Base-by-base conservation (phyloP, 2,329 filamentous ascomycete genomes). In the Alternaria arborescens region DNA sequence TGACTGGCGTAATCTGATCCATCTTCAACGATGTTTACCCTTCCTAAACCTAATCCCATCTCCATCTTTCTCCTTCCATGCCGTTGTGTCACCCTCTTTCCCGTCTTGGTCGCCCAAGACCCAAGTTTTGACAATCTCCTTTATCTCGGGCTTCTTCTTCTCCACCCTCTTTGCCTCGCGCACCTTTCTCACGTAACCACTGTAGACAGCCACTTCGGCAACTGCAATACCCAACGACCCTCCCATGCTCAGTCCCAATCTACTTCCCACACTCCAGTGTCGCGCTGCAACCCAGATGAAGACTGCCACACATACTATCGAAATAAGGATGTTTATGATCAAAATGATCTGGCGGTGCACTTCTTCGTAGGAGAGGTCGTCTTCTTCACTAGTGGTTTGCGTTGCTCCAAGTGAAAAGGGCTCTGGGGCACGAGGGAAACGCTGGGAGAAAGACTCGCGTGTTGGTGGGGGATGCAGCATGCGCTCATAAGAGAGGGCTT, bases 321-420 rank as follows among this genome's bases (percentile, higher is more conserved):
- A 97, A 54, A 97, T 84, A 40, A 97, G 81, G 52, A 98, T 93
- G 77, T 98, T 99, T 71, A 97, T 85, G 52, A 98, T 93, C 8
- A 98, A 83, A 42, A 91, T 89, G 58, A 95, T 81, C 72, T 95
- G 92, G n/a, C 91, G 85, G 75, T 94, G 90, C 1, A 95, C 84
- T 61, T 95, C 91, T 36, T 86, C 85, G 65, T 89, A 89, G 3
- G 88, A 89, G 3, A 91, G 81, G 2, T 90, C 88, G 63, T 92
- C 90, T 10, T 82, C 79, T 36, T 82, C 80, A 26, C 65, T 80
- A 65, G 87, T 85, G 5, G 64, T 52, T 18, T 48, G 58, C 11
- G 64, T 60, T 4, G 67, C 65, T 8, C 65, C 67, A 3, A 70
- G 59, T 36, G 82, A 84, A 58, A 86, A 85, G 71, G 87, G 89